phyloP scores from a whole-genome alignment of 2,329 filamentous ascomycete species.

The Colletotrichum sp. region DNA sequence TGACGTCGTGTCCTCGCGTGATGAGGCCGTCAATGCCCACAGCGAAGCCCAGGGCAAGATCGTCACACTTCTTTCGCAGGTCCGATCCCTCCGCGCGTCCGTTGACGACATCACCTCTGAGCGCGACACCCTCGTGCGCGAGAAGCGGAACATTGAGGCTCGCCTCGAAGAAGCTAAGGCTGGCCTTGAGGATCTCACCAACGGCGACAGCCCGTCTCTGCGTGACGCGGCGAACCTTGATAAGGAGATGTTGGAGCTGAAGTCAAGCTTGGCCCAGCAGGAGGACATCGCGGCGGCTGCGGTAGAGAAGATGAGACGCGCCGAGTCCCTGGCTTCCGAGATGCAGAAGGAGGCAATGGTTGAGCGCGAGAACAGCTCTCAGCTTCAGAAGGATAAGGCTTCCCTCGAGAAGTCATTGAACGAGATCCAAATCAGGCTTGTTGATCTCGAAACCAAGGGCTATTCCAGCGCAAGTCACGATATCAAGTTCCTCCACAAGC shows the following conservation, averaged over 20 bases:
- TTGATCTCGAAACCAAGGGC: slow-evolving; percentile 96
- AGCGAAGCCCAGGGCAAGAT: slow-evolving; percentile 95
- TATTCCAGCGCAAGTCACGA: slow-evolving; percentile 95
- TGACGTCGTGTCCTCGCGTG: slow-evolving; percentile 87
- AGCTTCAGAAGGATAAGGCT: slow-evolving; percentile 89
- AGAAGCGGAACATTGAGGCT: slow-evolving; percentile 88
- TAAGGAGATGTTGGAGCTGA: slow-evolving; percentile 87
- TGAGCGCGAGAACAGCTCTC: slow-evolving; percentile 81
- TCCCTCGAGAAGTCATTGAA: slow-evolving; percentile 87
- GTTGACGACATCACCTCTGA: slow-evolving; percentile 88
- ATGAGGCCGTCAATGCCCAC: slow-evolving; percentile 91
- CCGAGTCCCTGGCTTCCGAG: slow-evolving; percentile 85
- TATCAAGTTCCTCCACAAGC: slow-evolving; percentile 91
- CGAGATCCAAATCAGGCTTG: slow-evolving; percentile 85
- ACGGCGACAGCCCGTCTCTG: slow-evolving; percentile 84
- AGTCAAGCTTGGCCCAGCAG: slow-evolving; percentile 86
- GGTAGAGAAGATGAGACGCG: slow-evolving; percentile 95
- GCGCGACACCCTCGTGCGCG: slow-evolving; percentile 81
- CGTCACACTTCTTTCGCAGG: slow-evolving; percentile 87
- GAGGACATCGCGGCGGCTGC: slow-evolving; percentile 92
- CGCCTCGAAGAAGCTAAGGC: slow-evolving; percentile 87
- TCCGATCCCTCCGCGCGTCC: slow-evolving; percentile 80
- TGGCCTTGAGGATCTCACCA: slow-evolving; percentile 85
- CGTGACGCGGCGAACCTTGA: slow-evolving; percentile 90
- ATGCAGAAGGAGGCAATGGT: slow-evolving; percentile 90